Evolutionary conservation across 805 yeast species (phyloP).

Genomic region (Yamadazyma sp.): DNA sequence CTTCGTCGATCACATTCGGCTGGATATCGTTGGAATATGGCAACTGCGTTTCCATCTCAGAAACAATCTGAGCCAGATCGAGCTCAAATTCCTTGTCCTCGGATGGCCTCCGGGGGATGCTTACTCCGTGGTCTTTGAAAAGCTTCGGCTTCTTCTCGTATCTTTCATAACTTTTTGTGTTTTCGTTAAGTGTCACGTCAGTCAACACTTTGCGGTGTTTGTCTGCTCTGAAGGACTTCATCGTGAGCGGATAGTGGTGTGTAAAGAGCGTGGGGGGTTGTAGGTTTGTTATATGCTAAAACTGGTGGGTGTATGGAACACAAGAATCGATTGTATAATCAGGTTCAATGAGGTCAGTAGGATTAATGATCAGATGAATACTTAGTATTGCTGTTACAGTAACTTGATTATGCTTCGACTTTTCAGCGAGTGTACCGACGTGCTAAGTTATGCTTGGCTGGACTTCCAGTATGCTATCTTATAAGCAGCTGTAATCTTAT

Average conservation of each 20-base stretch:
- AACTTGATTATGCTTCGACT: too few species aligned
- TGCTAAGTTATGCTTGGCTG: too few species aligned
- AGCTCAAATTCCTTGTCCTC: slow-evolving; percentile 9
- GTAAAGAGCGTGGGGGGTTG: too few species aligned
- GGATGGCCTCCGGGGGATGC: slow-evolving; percentile 2
- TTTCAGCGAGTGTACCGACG: too few species aligned
- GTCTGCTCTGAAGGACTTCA: slow-evolving; percentile 15
- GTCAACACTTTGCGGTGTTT: slow-evolving; percentile 27
- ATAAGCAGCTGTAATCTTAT: slow-evolving; percentile 1
- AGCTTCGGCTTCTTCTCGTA: slow-evolving; percentile 16
- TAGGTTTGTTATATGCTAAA: too few species aligned
- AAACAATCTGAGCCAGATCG: slow-evolving; percentile 10
- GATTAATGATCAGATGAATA: neutral
- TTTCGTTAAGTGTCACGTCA: slow-evolving; percentile 29
- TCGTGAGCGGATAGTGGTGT: too few species aligned
- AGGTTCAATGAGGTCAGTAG: too few species aligned
- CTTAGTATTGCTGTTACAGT: too few species aligned
- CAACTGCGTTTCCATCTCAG: slow-evolving; percentile 6
- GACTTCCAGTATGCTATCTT: too few species aligned
- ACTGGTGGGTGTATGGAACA: too few species aligned
- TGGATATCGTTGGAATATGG: slow-evolving; percentile 7
- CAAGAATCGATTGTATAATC: too few species aligned
- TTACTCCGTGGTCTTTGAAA: slow-evolving; percentile 4
- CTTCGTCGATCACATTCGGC: slow-evolving; percentile 12
- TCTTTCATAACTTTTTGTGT: slow-evolving; percentile 15